Conservation (phyloP, 2,329 filamentous ascomycete genomes). For the Neurospora sp. region DNA sequence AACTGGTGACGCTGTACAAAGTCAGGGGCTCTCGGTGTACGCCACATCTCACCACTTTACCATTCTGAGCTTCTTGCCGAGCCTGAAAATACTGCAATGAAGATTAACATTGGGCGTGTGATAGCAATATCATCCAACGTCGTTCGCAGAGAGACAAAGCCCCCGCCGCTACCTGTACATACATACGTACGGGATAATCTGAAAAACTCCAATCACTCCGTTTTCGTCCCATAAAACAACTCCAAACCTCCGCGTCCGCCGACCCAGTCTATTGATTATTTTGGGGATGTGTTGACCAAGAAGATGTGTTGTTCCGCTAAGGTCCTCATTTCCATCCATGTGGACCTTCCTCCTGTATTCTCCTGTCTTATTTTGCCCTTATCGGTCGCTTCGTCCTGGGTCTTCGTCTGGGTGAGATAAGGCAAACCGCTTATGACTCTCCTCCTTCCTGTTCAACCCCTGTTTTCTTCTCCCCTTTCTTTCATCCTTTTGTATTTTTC, state of each 20-base stretch:
- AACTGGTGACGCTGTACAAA: not conserved
- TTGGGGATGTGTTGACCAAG: not conserved
- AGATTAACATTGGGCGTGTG: not conserved
- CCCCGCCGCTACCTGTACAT: not conserved
- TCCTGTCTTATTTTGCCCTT: not conserved
- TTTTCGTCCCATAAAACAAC: not conserved
- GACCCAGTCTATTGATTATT: not conserved
- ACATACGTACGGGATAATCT: not conserved
- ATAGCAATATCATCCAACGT: not conserved
- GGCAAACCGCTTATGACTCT: not conserved
- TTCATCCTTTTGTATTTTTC: not conserved
- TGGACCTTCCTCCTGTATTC: not conserved
- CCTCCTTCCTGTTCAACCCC: not conserved
- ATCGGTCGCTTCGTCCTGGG: not conserved
- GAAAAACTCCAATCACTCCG: not conserved
- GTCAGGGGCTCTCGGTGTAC: not conserved
- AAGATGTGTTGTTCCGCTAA: not conserved
- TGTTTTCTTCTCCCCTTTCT: not conserved
- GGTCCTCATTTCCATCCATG: not conserved
- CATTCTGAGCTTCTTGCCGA: not conserved
- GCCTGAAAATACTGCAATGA: not conserved
- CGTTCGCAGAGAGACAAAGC: not conserved
- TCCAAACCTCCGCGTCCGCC: not conserved
- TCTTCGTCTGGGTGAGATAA: not conserved
- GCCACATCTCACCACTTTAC: not conserved